These are phyloP conservation scores for Hyaloscypha bicolor DNA, from an alignment of 495 filamentous ascomycete genomes.

Conservation along the genomic window DNA sequence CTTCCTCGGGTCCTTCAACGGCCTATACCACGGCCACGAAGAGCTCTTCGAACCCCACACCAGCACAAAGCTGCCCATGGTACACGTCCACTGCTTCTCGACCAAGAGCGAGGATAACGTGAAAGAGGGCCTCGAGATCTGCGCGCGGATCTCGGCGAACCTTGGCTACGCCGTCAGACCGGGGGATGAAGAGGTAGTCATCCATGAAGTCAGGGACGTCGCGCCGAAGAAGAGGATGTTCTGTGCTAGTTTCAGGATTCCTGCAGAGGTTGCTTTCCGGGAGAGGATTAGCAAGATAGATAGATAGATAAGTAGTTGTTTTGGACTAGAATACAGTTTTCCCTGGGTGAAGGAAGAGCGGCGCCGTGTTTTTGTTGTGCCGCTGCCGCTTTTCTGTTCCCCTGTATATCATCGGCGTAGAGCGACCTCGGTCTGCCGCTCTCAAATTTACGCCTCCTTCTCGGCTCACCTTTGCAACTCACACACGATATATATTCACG, in stretches of 20 bases:
- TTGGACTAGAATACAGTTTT: too few species aligned
- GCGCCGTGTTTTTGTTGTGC: too few species aligned
- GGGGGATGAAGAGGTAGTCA: slow-evolving; percentile 57
- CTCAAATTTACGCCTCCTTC: too few species aligned
- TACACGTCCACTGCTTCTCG: slow-evolving; percentile 92
- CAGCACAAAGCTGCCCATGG: slow-evolving; percentile 63
- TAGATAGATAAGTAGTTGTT: neutral
- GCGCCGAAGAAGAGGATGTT: slow-evolving; percentile 96
- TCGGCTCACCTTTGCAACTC: too few species aligned
- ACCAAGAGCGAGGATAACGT: slow-evolving; percentile 72
- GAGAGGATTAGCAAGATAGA: neutral
- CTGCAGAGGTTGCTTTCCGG: slow-evolving; percentile 76
- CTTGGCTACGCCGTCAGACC: slow-evolving; percentile 25
- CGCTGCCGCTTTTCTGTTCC: too few species aligned
- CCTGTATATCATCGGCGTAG: too few species aligned
- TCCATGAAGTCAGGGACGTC: slow-evolving; percentile 84
- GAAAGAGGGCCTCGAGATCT: slow-evolving; percentile 63
- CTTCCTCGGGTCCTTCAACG: slow-evolving; percentile 84
- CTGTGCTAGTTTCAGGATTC: slow-evolving; percentile 88
- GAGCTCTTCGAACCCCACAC: slow-evolving; percentile 64
- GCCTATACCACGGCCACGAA: slow-evolving; percentile 73
- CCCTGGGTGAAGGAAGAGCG: too few species aligned
- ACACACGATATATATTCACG: too few species aligned
- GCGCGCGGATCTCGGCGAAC: slow-evolving; percentile 51
- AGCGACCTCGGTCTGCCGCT: too few species aligned